Base-by-base conservation (phyloP, 1,284 basidiomycete species). In the Cutaneotrichosporon mucoides region DNA sequence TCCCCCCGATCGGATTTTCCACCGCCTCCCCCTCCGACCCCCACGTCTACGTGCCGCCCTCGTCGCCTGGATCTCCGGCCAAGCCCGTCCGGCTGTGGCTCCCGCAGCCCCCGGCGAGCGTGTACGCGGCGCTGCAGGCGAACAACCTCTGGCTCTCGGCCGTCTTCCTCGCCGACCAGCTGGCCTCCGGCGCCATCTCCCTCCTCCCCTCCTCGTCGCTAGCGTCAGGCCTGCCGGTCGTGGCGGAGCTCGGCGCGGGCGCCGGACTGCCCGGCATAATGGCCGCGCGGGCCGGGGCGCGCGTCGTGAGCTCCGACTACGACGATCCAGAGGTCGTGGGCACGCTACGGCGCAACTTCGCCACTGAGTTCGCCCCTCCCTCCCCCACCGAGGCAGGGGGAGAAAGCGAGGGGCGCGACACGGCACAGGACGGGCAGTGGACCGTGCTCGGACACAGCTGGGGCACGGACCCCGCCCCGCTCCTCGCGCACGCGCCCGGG, bases 61-160 rank as follows among this genome's bases (percentile, higher is more conserved):
- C 38, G 0, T 24, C 24, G 36, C 24, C 35, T 13, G 47, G 52
- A 7, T 13, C 8, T 51, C 4, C 61, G 73, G 51, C 36, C 55
- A 70, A 8, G 43, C 8, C 65, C 58, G 64, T 76, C 51, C 47
- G 62, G 13, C 60, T 77, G 6, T 62, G 54, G 49, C 65, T 76
- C 7, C 71, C 74, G 11, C 59, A 67, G 15, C 72, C 76, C 0
- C 72, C 75, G 0, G 61, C 73, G 0, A 61, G 59, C 9, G 61
- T 76, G 9, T 72, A 70, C 55, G 68, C 69, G 4, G 70, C 69
- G 4, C 68, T 79, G 2, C 77, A 78, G 59, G 72, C 76, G 0
- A 71, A 76, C 50, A 65, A 77, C 51, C 59, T 79, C 13, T 79
- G 76, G 76, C 70, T 76, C 5, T 65, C 72, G 0, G 66, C 69